Evolutionary conservation across 768 basidiomycete genomes (phyloP), one percentile per base, ranked within the genome.

Genomic region (Mycena belliarum): DNA sequence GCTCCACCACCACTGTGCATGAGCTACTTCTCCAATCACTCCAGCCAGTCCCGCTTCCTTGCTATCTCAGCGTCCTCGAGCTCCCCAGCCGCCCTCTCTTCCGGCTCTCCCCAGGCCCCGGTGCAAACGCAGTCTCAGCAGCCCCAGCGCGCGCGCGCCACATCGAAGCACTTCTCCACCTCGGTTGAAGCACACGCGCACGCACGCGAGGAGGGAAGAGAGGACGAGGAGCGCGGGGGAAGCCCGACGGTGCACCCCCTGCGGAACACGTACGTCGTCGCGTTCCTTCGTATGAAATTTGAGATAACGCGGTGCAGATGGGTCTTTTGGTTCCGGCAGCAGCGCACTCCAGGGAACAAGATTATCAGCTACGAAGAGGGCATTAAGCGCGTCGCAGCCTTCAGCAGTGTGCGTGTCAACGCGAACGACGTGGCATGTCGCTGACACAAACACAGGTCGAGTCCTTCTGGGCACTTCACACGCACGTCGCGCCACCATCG

Each of bases 381-480:
- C 26, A 96, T 98, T 68, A 93, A 93, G 75, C 89, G 89, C 72
- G 87, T 98, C 45, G 86, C 93, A 6, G 86, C 91, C 6, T 96
- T 95, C 69, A 87, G 89, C 63, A 95, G 93, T 6, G 91, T 93
- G 60, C 50, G 86, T 78, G 12, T n/a, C n/a, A n/a, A n/a, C n/a
- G n/a, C n/a, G n/a, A n/a, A n/a, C n/a, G n/a, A n/a, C n/a, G n/a
- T n/a, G n/a, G n/a, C n/a, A n/a, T n/a, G n/a, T n/a, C n/a, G n/a
- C n/a, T n/a, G n/a, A n/a, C n/a, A n/a, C n/a, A n/a, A n/a, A n/a
- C n/a, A n/a, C 67, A 94, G 88, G 91, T 93, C 50, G 96, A 98
- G 75, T 95, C 93, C 35, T 97, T 95, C 73, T 96, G 95, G 88
- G 89, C 93, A 23, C 77, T 98, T 57, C 91, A 92, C 80, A 94